Evolutionary conservation across 2,329 filamentous ascomycete genomes (phyloP), one percentile per base, ranked within the genome.

Genomic region (Xylaria sp.): DNA sequence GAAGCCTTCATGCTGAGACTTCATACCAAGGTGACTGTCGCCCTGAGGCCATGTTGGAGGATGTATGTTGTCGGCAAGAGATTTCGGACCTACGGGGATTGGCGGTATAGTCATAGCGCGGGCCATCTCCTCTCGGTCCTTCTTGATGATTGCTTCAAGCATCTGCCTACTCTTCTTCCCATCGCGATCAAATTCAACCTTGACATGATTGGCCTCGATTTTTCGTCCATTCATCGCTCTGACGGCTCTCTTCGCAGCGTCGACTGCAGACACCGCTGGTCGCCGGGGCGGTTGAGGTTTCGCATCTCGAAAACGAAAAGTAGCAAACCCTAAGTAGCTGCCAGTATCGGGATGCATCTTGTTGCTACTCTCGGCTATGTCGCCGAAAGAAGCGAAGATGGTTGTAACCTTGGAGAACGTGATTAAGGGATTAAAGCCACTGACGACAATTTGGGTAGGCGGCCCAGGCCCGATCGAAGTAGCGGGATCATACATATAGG

Each of bases 311-410:
- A 97, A 99, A 68, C 92, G 90, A 78, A 99, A 94, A 18, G 94
- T 93, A 73, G 93, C 97, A 78, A 99, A 94, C 13, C 96, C 96
- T 13, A 99, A 87, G 78, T 97, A 97, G 77, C 93, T 96, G 20
- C 96, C 96, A 13, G 94, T 98, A 67, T 94, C 91, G 9, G 96
- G 96, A 80, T 99, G 94, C 76, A 97, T 95, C 79, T 97, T 95
- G 78, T 98, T 98, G 77, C 93, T 94, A 75, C 97, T 92, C 77
- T 94, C 92, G 54, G 92, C 91, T 71, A 99, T 94, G 67, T 97
- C 93, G 62, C 94, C 94, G 81, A 92, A 97, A 2, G 88, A 89
- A 20, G 91, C 89, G 78, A 97, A 97, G 63, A 93, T 88, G 55
- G 91, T 89, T 20, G 88, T 89, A 60, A 97, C 87, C 75, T 93